Base-by-base conservation (phyloP, 495 filamentous ascomycete species). In the Penicillium angulare region DNA sequence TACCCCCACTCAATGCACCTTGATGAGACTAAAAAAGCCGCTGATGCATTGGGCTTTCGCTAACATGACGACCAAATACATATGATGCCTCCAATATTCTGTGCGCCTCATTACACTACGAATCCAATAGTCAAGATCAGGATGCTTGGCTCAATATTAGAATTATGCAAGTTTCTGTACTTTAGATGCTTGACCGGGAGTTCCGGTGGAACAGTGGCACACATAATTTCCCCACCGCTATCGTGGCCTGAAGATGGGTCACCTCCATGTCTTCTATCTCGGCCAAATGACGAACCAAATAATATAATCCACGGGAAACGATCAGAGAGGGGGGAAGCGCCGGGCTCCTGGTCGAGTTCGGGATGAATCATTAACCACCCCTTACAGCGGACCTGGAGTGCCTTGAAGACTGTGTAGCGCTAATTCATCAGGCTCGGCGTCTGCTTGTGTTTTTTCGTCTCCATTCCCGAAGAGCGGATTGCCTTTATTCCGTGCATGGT, bases 371-470 rank as follows among this genome's bases (percentile, higher is more conserved):
- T 16, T 18, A 6, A 20, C 17, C 16, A 31, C 43, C 43, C 43
- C 49, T 57, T 59, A 62, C 43, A 60, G 56, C 22, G 59, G 61
- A n/a, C 57, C 55, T 34, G 47, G 57, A 38, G 46, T 35, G n/a
- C 87, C 72, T 80, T 86, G 54, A 77, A 88, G 56, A 84, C 66
- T 73, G 43, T 57, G 57, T 56, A 73, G 49, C 5, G 68, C 69
- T 59, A 79, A 59, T 40, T 72, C 72, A 59, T 77, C 72, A 6
- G 64, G 63, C 21, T 74, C 71, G 33, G 57, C 51, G 34, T 64
- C 54, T 13, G 60, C 24, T 15, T 54, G 42, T 50, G 50, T 54
- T 17, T 61, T 60, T 17, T 66, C 69, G 27, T 68, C 64, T 27
- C 69, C 72, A 31, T 64, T 64, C 23, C 70, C 69, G 50, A 79